These are phyloP conservation scores for Melanomma pulvis-pyrius DNA, from an alignment of 495 filamentous ascomycete species.

Conservation along the genomic window DNA sequence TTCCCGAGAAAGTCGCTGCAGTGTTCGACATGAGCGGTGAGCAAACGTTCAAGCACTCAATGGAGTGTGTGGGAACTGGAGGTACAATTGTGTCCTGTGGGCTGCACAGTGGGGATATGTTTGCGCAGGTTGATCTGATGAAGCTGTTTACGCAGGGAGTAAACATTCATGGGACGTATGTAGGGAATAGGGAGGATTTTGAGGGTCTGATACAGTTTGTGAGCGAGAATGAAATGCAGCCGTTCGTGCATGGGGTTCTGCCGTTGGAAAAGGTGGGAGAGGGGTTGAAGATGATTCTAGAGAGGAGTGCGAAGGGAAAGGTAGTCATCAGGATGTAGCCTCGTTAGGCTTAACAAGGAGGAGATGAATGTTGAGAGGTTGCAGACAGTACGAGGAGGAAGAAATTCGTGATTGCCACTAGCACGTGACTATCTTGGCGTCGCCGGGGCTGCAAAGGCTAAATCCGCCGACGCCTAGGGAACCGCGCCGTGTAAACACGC, in stretches of 20 bases:
- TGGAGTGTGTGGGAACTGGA: conserved; percentile 8
- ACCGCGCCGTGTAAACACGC: conserved; percentile 25
- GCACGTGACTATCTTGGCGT: no score
- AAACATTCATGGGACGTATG: conserved; percentile 20
- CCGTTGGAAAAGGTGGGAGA: conserved; percentile 19
- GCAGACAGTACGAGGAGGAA: not conserved
- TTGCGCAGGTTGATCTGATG: conserved; percentile 20
- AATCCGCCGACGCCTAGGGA: no score
- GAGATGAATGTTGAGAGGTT: not conserved
- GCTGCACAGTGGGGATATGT: conserved; percentile 11
- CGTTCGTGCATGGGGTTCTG: conserved; percentile 11
- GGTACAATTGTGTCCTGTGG: conserved; percentile 25
- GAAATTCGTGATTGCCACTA: no score
- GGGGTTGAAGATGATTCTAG: conserved; percentile 12
- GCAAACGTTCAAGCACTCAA: conserved; percentile 20
- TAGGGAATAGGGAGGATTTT: conserved; percentile 19
- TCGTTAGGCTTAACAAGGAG: not conserved
- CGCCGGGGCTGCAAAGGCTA: not conserved
- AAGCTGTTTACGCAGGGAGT: conserved; percentile 22
- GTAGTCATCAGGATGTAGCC: conserved; percentile 20
- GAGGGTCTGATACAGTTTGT: conserved; percentile 19
- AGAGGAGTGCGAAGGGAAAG: conserved; percentile 21
- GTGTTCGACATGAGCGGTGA: conserved; percentile 23
- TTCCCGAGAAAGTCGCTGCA: conserved; percentile 20
- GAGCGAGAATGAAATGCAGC: conserved; percentile 17